Evolutionary conservation across 2,329 filamentous ascomycete genomes (phyloP).

Genomic region (Fusarium falciforme): DNA sequence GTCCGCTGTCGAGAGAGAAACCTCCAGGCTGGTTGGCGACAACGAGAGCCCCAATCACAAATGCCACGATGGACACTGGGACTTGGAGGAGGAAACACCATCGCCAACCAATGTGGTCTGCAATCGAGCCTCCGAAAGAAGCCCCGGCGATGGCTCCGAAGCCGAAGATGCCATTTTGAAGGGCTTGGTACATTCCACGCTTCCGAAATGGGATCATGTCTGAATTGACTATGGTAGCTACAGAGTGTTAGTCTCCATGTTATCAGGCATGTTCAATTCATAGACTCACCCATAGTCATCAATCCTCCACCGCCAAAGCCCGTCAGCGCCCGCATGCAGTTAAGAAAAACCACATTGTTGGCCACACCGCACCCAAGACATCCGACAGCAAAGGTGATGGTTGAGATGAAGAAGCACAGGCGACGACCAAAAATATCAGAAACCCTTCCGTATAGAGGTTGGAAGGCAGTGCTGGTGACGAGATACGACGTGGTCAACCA

Average conservation of each 20-base stretch:
- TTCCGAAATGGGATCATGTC: slow-evolving; percentile 70
- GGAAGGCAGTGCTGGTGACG: slow-evolving; percentile 77
- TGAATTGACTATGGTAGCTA: slow-evolving; percentile 67
- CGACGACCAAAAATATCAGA: slow-evolving; percentile 77
- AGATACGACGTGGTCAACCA: slow-evolving; percentile 82
- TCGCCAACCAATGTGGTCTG: slow-evolving; percentile 74
- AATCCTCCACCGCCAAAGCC: slow-evolving; percentile 77
- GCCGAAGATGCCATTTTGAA: slow-evolving; percentile 71
- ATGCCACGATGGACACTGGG: slow-evolving; percentile 66
- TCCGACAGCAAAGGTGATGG: slow-evolving; percentile 69
- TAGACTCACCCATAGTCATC: slow-evolving; percentile 72
- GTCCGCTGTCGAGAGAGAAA: slow-evolving; percentile 44
- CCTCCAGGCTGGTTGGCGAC: slow-evolving; percentile 57
- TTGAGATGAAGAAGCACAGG: slow-evolving; percentile 72
- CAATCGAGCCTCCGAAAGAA: slow-evolving; percentile 72
- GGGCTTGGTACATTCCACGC: slow-evolving; percentile 69
- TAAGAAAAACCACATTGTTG: slow-evolving; percentile 67
- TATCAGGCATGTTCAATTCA: not conserved
- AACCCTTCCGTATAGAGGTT: slow-evolving; percentile 77
- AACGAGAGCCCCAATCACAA: slow-evolving; percentile 64
- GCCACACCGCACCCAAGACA: slow-evolving; percentile 75
- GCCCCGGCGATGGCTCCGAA: slow-evolving; percentile 73
- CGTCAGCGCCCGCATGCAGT: slow-evolving; percentile 73
- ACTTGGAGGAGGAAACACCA: slow-evolving; percentile 75
- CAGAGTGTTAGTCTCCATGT: not conserved